These are phyloP conservation scores for Daldinia vernicosa DNA, from an alignment of 495 filamentous ascomycete genomes.

Conservation along the genomic window DNA sequence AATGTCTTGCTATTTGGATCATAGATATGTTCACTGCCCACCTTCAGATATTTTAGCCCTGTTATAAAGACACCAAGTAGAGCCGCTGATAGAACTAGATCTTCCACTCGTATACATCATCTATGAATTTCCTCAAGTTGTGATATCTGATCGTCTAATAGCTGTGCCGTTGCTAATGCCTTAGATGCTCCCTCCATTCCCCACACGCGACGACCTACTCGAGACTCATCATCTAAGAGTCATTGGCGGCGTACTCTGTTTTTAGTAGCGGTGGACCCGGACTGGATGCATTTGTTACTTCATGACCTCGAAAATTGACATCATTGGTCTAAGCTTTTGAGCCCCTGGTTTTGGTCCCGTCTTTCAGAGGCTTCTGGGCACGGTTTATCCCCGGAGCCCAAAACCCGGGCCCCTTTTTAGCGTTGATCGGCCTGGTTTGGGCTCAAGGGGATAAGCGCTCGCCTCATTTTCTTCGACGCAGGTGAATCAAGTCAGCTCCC, in stretches of 20 bases:
- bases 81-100: too few species aligned
- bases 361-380: not conserved
- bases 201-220: not conserved
- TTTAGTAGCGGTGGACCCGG: not conserved
- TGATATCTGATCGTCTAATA: not conserved
- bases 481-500: not conserved
- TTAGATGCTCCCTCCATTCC: not conserved
- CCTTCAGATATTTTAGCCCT: not conserved
- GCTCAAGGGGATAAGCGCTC: constrained; percentile 21
- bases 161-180: not conserved
- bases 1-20: not conserved
- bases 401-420: constrained; percentile 14
- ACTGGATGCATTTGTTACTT: not conserved
- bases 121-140: not conserved
- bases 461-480: constrained; percentile 9
- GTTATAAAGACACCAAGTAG: not conserved
- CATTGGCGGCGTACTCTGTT: not conserved
- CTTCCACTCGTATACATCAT: not conserved
- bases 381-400: constrained; percentile 12
- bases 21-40: too few species aligned
- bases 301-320: not conserved
- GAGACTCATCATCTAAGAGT: not conserved
- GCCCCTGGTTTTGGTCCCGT: constrained; percentile 1
- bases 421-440: constrained; percentile 13
- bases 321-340: constrained; percentile 1